These are phyloP conservation scores for Herpetomonas tarakana DNA, from an alignment of 208 protist genomes.

Conservation along the genomic window DNA sequence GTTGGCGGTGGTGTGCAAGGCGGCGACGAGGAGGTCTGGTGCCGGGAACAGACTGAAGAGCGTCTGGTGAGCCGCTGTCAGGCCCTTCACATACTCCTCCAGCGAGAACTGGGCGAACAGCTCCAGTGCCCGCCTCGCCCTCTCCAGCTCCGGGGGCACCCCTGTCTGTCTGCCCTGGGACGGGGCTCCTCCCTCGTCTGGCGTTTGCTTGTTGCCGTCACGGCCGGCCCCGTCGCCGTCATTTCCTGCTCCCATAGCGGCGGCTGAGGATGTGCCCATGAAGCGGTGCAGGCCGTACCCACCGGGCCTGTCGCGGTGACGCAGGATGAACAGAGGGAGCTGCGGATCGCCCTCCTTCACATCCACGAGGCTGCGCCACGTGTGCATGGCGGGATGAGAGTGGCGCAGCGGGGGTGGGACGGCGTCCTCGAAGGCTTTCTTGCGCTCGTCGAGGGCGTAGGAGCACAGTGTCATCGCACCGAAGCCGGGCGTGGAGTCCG, in stretches of 20 bases:
- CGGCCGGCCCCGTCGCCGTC: background rate
- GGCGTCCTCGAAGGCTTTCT: background rate
- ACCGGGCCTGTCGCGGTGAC: too few species aligned
- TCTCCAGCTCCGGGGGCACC: background rate
- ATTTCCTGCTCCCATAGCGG: too few species aligned
- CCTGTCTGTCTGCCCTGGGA: background rate
- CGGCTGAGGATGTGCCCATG: too few species aligned
- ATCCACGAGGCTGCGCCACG: background rate
- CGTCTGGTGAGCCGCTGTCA: constrained; percentile 40
- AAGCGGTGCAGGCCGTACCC: background rate
- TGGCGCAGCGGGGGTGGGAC: background rate
- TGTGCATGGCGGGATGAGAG: background rate
- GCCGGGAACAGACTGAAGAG: constrained; percentile 38
- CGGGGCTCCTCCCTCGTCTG: background rate
- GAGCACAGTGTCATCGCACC: background rate
- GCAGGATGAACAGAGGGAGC: background rate
- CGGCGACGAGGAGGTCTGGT: constrained; percentile 31
- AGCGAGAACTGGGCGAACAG: constrained; percentile 25
- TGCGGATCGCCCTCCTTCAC: background rate
- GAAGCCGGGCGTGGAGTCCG: background rate
- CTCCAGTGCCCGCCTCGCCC: constrained; percentile 19
- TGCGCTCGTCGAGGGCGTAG: background rate
- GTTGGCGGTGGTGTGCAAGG: constrained; percentile 20
- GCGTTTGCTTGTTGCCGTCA: background rate
- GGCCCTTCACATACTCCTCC: constrained; percentile 38